These are phyloP conservation scores for Puccinia hordei DNA, from an alignment of 1,284 basidiomycete genomes.

Conservation along the genomic window DNA sequence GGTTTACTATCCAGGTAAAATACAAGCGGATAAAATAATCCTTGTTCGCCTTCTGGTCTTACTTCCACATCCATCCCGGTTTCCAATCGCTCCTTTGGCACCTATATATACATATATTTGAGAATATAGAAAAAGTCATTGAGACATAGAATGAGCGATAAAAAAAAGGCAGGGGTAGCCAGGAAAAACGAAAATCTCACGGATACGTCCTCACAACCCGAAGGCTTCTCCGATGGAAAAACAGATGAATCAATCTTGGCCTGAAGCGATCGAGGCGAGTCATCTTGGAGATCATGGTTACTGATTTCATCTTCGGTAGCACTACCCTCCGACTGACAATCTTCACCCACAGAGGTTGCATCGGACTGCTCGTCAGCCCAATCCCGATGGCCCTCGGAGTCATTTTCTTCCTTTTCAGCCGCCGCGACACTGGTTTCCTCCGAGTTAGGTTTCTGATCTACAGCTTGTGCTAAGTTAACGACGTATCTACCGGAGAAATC, in stretches of 20 bases:
- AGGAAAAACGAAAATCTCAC: conserved; percentile 2
- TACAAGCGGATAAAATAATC: conserved; percentile 29
- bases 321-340: background rate
- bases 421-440: background rate
- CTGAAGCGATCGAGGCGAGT: background rate
- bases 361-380: conserved; percentile 1
- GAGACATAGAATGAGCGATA: background rate
- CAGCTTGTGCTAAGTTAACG: background rate
- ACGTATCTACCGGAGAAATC: conserved; percentile 24
- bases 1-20: conserved; percentile 21
- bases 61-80: background rate
- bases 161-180: background rate
- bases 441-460: background rate
- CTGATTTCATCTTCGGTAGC: background rate
- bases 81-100: background rate
- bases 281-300: conserved; percentile 9
- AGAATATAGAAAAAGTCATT: background rate
- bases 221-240: background rate
- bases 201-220: background rate
- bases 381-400: background rate
- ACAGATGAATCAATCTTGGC: background rate
- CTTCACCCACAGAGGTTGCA: conserved; percentile 3
- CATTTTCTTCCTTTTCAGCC: background rate
- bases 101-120: background rate
- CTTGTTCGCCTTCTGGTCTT: background rate